phyloP scores from a whole-genome alignment of 2,329 filamentous ascomycete genomes.

The Colletotrichum shisoi region DNA sequence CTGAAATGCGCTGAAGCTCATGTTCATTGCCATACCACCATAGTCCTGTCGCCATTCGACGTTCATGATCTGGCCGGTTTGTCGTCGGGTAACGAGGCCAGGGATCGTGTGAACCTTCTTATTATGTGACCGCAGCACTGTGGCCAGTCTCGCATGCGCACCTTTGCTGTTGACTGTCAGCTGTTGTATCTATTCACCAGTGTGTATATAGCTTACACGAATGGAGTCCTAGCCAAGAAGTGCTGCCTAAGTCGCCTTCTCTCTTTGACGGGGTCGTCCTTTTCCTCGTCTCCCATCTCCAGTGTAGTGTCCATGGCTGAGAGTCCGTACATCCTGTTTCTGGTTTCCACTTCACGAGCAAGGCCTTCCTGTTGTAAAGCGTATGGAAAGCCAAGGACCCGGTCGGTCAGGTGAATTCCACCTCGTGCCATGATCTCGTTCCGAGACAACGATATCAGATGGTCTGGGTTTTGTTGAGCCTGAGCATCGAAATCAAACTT shows the following conservation, averaged over 20 bases:
- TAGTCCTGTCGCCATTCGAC: constrained; percentile 24
- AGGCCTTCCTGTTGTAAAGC: constrained; percentile 4
- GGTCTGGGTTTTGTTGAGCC: background rate
- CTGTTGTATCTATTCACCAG: background rate
- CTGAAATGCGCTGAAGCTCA: constrained; percentile 31
- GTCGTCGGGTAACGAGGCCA: constrained; percentile 22
- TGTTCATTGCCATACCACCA: constrained; percentile 12
- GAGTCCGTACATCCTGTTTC: background rate
- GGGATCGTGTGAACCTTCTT: constrained; percentile 5
- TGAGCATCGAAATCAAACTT: background rate
- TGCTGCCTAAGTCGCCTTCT: background rate
- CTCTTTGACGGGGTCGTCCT: background rate
- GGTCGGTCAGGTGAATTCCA: constrained; percentile 6
- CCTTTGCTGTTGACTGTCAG: constrained; percentile 4
- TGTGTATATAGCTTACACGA: constrained; percentile 1
- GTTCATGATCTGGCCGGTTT: constrained; percentile 30
- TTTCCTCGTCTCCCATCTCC: no score
- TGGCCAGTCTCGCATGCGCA: constrained; percentile 6
- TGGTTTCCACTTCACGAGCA: background rate
- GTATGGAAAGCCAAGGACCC: constrained; percentile 2
- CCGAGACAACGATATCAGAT: background rate
- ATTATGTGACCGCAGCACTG: constrained; percentile 1
- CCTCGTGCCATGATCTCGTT: constrained; percentile 10
- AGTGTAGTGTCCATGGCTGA: background rate
- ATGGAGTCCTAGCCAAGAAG: background rate